Base-by-base conservation (phyloP, 1,284 basidiomycete species). In the Papiliotrema laurentii region DNA sequence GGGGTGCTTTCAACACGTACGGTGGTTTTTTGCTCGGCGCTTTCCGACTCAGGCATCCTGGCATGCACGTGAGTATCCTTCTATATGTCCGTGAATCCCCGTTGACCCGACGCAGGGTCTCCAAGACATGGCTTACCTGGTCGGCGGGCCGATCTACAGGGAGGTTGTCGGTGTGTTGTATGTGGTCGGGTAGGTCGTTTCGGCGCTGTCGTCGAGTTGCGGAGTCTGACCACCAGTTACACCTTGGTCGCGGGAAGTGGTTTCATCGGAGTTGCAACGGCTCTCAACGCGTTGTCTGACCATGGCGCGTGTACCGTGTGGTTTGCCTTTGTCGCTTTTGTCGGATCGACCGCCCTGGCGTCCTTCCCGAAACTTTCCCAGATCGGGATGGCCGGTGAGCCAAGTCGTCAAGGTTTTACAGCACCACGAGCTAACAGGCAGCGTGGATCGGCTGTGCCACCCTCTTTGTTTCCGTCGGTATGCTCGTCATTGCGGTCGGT, bases 401-500 rank as follows among this genome's bases (percentile, higher is more conserved):
- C 14, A n/a, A n/a, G 13, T 6, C 33, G 24, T n/a, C n/a, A n/a
- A n/a, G n/a, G n/a, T n/a, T n/a, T n/a, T n/a, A n/a, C n/a, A n/a
- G n/a, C n/a, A n/a, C n/a, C n/a, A n/a, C n/a, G n/a, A n/a, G n/a
- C n/a, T n/a, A n/a, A n/a, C 14, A n/a, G 9, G 11, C 28, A 33
- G 43, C 43, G 0, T 74, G 72, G 72, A 41, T 64, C 31, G 60
- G 55, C 43, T 48, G 65, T 5, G 36, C 58, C 24, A 56, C 53
- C 4, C 56, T 66, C 46, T 49, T 72, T 33, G 58, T 69, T 37
- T 48, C 72, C 37, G 63, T 74, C 49, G 50, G 74, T 41, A 66
- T 65, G 14, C 56, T 75, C 26, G 68, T 66, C 37, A 60, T 75
- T 49, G 68, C 73, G n/a, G 71, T 75, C 21, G 71, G 66, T 24